phyloP scores from a whole-genome alignment of 2,329 filamentous ascomycete species.

The Sclerotinia subarctica region DNA sequence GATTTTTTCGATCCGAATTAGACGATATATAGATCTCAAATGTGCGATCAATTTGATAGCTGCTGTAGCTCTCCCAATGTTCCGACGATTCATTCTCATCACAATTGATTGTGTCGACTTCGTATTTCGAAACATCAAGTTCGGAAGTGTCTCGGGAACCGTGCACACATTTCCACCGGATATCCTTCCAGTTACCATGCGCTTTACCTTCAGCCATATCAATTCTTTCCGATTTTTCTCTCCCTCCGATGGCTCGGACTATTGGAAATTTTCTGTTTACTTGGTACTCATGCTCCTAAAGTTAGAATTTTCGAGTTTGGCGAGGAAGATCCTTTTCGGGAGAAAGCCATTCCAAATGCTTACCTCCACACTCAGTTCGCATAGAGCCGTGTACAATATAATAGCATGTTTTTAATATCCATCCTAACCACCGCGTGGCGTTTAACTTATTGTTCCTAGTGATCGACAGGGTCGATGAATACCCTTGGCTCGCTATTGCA shows the following conservation, averaged over 20 bases:
- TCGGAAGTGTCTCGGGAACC: neutral
- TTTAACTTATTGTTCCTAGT: neutral
- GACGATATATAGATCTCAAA: neutral
- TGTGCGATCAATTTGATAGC: neutral
- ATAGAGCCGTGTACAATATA: neutral
- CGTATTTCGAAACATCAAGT: neutral
- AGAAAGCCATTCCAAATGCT: neutral
- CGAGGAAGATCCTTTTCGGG: neutral
- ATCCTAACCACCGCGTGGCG: slow-evolving; percentile 1
- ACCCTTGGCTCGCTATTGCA: neutral
- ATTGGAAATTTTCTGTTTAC: neutral
- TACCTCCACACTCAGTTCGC: neutral
- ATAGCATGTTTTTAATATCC: neutral
- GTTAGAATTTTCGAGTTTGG: neutral
- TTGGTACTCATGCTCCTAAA: neutral
- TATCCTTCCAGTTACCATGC: neutral
- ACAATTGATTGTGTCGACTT: neutral
- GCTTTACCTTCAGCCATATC: neutral
- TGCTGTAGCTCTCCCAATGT: neutral
- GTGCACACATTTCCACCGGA: neutral
- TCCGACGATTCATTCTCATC: neutral
- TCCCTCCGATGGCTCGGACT: neutral
- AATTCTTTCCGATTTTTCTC: neutral
- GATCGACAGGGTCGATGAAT: neutral
- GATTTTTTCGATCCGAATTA: neutral